Evolutionary conservation across 2,329 filamentous ascomycete genomes (phyloP).

Genomic region (Microdochium nivale): DNA sequence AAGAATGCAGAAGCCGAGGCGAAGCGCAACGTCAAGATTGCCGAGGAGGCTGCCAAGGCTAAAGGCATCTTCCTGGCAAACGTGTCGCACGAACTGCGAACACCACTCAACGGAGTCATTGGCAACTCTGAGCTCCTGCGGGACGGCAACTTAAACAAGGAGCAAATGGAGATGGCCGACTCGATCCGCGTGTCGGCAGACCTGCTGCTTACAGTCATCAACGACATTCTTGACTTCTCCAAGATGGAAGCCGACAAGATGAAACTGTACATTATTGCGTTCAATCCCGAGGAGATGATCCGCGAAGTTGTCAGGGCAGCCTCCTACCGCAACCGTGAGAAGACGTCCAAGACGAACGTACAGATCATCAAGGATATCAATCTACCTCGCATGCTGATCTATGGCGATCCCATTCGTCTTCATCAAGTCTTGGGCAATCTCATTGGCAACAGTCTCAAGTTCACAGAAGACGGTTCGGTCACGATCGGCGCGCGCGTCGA

Average conservation of each 20-base stretch:
- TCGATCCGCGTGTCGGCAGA: conserved; percentile 83
- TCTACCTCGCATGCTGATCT: conserved; percentile 63
- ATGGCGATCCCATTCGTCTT: conserved; percentile 57
- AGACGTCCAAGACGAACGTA: conserved; percentile 53
- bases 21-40: conserved; percentile 69
- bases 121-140: conserved; percentile 79
- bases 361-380: conserved; percentile 63
- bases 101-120: conserved; percentile 80
- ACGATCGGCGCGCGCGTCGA: conserved; percentile 72
- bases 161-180: conserved; percentile 79
- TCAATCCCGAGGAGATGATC: conserved; percentile 60
- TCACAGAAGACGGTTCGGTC: conserved; percentile 79
- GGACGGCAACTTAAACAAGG: conserved; percentile 64
- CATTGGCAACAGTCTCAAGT: conserved; percentile 89
- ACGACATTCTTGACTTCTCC: conserved; percentile 92
- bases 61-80: conserved; percentile 76
- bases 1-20: conserved; percentile 70
- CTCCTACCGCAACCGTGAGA: conserved; percentile 57
- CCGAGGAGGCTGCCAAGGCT: conserved; percentile 74
- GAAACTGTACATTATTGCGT: conserved; percentile 66
- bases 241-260: conserved; percentile 87
- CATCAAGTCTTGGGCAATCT: conserved; percentile 72
- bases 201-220: conserved; percentile 83
- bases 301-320: conserved; percentile 57
- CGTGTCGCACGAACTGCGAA: conserved; percentile 73